A percentile compares a stretch with the other conserved stretches of the same genome.
Conservation (phyloP, 345 rosid species). For the Bruguiera gymnorhiza region DNA sequence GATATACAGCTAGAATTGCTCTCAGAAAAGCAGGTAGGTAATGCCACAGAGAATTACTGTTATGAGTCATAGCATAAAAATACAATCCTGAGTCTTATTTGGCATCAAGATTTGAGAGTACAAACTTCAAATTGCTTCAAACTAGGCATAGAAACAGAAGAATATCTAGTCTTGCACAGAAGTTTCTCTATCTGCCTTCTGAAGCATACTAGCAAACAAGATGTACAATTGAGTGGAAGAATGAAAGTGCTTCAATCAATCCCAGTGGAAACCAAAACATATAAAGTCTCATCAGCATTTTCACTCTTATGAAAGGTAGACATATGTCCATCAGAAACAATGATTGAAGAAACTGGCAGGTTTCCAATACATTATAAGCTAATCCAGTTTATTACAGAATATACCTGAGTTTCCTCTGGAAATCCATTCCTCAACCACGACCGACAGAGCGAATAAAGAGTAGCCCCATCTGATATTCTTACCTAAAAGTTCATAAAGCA, state of each 20-base stretch:
- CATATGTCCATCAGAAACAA: not conserved
- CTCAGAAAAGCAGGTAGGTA: not conserved
- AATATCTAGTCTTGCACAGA: not conserved
- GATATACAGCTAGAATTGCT: not conserved
- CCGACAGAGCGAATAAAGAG: constrained; percentile 81
- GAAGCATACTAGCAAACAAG: not conserved
- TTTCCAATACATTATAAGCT: not conserved
- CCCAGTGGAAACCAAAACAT: not conserved
- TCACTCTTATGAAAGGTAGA: not conserved
- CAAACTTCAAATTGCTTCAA: not conserved
- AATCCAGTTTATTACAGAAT: constrained; percentile 10
- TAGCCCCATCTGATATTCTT: constrained; percentile 61
- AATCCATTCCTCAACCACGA: constrained; percentile 90
- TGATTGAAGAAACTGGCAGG: too few species aligned
- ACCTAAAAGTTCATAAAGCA: constrained; percentile 38
- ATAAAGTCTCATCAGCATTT: not conserved
- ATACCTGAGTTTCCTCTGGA: constrained; percentile 69
- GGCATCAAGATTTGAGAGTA: too few species aligned
- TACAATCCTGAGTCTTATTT: too few species aligned
- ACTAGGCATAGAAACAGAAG: not conserved
- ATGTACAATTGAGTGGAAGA: not conserved
- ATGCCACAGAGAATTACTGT: not conserved
- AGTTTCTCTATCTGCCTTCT: not conserved
- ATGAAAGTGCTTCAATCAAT: not conserved
- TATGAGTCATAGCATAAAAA: too few species aligned